These are phyloP conservation scores for Chaetomidium leptoderma DNA, from an alignment of 495 filamentous ascomycete genomes.

Conservation along the genomic window DNA sequence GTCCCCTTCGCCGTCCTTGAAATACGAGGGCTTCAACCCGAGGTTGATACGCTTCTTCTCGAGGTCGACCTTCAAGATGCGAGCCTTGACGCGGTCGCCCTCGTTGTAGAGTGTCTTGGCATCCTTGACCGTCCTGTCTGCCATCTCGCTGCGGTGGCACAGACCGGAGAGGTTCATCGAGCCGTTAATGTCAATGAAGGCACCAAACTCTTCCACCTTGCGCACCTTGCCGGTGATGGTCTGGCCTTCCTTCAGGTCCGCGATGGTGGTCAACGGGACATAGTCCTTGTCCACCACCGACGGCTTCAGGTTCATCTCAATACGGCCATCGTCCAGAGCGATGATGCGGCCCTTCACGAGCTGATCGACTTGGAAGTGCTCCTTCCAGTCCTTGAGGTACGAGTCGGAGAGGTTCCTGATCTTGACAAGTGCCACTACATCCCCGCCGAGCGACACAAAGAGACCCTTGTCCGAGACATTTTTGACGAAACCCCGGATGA, in stretches of 20 bases:
- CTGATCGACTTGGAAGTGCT: slow-evolving; percentile 77
- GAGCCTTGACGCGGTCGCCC: slow-evolving; percentile 88
- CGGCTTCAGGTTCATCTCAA: slow-evolving; percentile 82
- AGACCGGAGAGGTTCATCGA: slow-evolving; percentile 84
- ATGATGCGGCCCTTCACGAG: slow-evolving; percentile 83
- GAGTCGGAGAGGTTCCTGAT: slow-evolving; percentile 85
- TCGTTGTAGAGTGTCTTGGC: slow-evolving; percentile 78
- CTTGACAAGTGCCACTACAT: slow-evolving; percentile 74
- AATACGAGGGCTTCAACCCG: slow-evolving; percentile 88
- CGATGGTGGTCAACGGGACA: slow-evolving; percentile 61
- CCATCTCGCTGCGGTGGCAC: slow-evolving; percentile 87
- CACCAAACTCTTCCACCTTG: slow-evolving; percentile 90
- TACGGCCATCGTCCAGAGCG: slow-evolving; percentile 61
- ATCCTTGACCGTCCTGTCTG: slow-evolving; percentile 71
- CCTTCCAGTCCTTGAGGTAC: slow-evolving; percentile 94
- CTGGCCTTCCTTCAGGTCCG: slow-evolving; percentile 72
- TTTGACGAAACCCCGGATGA: slow-evolving; percentile 85
- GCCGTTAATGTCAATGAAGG: slow-evolving; percentile 84
- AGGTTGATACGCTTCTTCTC: slow-evolving; percentile 75
- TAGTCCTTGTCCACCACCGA: slow-evolving; percentile 78
- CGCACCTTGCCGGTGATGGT: slow-evolving; percentile 82
- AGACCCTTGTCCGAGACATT: slow-evolving; percentile 80
- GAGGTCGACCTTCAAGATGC: slow-evolving; percentile 70
- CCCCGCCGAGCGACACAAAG: slow-evolving; percentile 73
- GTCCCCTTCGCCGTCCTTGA: slow-evolving; percentile 55